These are phyloP conservation scores for Circinella minor DNA, from an alignment of 371 early-diverging fungal genomes.

Conservation along the genomic window DNA sequence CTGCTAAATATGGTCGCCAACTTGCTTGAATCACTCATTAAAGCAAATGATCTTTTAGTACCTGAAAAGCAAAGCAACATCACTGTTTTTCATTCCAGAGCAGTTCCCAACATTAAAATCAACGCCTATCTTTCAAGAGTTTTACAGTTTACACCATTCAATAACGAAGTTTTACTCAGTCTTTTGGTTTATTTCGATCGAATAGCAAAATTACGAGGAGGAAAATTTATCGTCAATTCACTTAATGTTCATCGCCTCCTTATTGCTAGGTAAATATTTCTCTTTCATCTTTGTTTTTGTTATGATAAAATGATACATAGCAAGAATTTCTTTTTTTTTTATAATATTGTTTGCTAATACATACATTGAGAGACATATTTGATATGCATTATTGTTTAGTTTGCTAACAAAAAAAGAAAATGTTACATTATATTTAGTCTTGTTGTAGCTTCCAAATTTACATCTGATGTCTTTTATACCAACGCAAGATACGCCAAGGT, in stretches of 20 bases:
- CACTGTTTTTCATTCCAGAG: slow-evolving; percentile 84
- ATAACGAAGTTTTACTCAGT: slow-evolving; percentile 75
- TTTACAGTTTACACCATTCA: slow-evolving; percentile 79
- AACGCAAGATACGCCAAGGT: slow-evolving; percentile 79
- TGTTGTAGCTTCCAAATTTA: slow-evolving; percentile 84
- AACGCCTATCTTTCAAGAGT: slow-evolving; percentile 70
- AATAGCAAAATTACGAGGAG: slow-evolving; percentile 49
- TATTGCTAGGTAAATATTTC: slow-evolving; percentile 58
- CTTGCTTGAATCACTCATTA: slow-evolving; percentile 57
- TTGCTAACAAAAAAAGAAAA: background rate
- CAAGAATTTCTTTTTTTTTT: too few species aligned
- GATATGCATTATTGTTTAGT: background rate
- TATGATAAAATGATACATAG: too few species aligned
- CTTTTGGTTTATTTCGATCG: slow-evolving; percentile 88
- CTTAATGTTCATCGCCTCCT: slow-evolving; percentile 84
- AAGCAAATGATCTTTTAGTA: slow-evolving; percentile 68
- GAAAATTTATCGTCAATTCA: slow-evolving; percentile 63
- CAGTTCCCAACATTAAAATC: slow-evolving; percentile 76
- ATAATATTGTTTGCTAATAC: background rate
- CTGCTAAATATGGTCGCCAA: slow-evolving; percentile 53
- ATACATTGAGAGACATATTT: background rate
- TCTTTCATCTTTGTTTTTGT: too few species aligned
- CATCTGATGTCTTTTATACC: slow-evolving; percentile 82
- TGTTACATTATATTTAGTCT: slow-evolving; percentile 41
- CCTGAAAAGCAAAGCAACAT: slow-evolving; percentile 24